Conservation (phyloP, 106 monocot genomes). For the Dendrobium officinale region DNA sequence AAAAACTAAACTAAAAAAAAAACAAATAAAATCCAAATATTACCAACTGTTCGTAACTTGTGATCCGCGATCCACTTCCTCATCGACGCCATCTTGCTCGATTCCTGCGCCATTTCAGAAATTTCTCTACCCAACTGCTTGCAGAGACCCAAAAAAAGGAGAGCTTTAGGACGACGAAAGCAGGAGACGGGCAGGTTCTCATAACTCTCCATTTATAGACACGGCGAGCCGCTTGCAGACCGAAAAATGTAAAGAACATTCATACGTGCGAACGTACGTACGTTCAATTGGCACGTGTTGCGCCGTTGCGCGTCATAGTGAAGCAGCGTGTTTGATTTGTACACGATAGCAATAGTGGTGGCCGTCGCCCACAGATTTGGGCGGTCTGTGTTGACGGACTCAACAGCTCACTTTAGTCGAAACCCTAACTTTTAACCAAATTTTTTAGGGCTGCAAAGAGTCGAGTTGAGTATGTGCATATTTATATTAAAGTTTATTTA, state of each 20-base stretch:
- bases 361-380: background rate
- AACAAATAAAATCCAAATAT: slow-evolving; percentile 3
- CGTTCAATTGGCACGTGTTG: background rate
- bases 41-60: slow-evolving; percentile 84
- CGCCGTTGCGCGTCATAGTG: background rate
- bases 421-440: no score
- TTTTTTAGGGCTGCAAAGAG: no score
- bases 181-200: background rate
- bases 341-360: background rate
- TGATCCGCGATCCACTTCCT: slow-evolving; percentile 72
- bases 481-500: no score
- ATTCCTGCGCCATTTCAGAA: slow-evolving; percentile 36
- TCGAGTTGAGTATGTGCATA: no score
- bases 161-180: background rate
- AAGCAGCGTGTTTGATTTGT: background rate
- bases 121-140: background rate
- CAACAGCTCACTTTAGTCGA: no score
- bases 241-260: background rate
- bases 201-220: background rate
- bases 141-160: background rate
- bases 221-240: background rate
- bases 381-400: background rate
- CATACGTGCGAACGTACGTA: background rate
- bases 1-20: slow-evolving; percentile 1
- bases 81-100: slow-evolving; percentile 38